A percentile compares a stretch with the other conserved stretches of the same genome.
These are phyloP conservation scores for Hypoxylon sp. DNA, from an alignment of 2,329 filamentous ascomycete genomes.

Conservation along the genomic window DNA sequence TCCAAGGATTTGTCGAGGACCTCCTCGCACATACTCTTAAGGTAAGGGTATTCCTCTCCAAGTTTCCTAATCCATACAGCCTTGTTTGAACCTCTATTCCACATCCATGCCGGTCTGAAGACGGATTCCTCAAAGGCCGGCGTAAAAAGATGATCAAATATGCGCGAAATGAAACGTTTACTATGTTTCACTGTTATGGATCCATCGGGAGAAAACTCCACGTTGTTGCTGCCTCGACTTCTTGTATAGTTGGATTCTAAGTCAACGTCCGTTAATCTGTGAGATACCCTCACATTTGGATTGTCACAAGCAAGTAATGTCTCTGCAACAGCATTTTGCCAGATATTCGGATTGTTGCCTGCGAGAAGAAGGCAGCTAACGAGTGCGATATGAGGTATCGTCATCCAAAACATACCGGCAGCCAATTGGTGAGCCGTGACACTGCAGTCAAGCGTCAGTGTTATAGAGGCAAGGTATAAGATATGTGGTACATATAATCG, in stretches of 20 bases:
- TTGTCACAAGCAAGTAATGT: not conserved
- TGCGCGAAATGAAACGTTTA: not conserved
- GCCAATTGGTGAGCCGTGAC: conserved; percentile 31
- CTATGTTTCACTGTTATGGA: not conserved
- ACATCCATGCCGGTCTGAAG: conserved; percentile 32
- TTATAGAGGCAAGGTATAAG: not conserved
- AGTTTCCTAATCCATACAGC: conserved; percentile 23
- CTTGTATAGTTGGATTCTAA: not conserved
- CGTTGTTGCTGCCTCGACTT: not conserved
- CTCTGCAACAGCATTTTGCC: conserved; percentile 20
- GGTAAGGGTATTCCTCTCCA: conserved; percentile 22
- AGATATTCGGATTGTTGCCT: conserved; percentile 33
- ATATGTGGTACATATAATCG: not conserved
- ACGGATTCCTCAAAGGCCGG: conserved; percentile 20
- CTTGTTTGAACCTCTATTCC: conserved; percentile 33
- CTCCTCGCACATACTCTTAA: conserved; percentile 17
- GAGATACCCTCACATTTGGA: not conserved
- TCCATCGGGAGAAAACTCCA: not conserved
- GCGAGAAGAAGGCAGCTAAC: conserved; percentile 36
- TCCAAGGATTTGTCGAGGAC: conserved; percentile 19
- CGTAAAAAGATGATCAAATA: conserved; percentile 11
- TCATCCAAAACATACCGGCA: conserved; percentile 38
- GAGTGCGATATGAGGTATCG: conserved; percentile 31
- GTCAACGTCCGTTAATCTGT: not conserved
- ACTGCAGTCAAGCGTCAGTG: conserved; percentile 5